phyloP scores from a whole-genome alignment of 164 flowering plant genomes.

The Magnolia officinalis region DNA sequence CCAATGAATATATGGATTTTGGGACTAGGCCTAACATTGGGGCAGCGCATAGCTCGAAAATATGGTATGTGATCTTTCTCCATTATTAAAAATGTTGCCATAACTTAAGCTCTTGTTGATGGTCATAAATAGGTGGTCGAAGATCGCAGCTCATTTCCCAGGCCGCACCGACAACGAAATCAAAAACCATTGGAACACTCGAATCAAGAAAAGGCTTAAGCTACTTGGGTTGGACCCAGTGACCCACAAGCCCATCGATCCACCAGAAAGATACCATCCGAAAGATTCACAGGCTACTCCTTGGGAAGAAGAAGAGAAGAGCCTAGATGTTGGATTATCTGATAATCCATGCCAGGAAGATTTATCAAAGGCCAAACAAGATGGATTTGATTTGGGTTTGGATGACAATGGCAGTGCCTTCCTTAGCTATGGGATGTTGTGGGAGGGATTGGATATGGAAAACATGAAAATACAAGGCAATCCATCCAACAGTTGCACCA shows the following conservation, averaged over 20 bases:
- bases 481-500: conserved; percentile 14
- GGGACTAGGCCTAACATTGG: neutral
- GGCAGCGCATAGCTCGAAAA: neutral
- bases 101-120: neutral
- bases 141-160: conserved; percentile 66
- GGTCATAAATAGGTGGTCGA: conserved; percentile 55
- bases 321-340: neutral
- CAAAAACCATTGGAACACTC: conserved; percentile 77
- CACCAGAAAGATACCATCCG: conserved; percentile 10
- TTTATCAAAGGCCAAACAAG: conserved; percentile 12
- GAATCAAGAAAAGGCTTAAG: conserved; percentile 61
- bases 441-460: conserved; percentile 28
- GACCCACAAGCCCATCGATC: conserved; percentile 47
- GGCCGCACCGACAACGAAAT: conserved; percentile 80
- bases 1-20: too few relatives aligned
- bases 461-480: conserved; percentile 22
- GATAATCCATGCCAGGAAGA: neutral
- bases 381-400: conserved; percentile 5
- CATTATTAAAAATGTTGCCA: neutral
- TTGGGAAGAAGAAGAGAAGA: conserved; percentile 1
- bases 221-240: conserved; percentile 54
- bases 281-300: conserved; percentile 3
- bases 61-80: neutral
- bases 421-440: conserved; percentile 24
- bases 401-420: conserved; percentile 20